Base-by-base conservation (phyloP, 2,329 filamentous ascomycete species). In the Corniculantispora saksenae region DNA sequence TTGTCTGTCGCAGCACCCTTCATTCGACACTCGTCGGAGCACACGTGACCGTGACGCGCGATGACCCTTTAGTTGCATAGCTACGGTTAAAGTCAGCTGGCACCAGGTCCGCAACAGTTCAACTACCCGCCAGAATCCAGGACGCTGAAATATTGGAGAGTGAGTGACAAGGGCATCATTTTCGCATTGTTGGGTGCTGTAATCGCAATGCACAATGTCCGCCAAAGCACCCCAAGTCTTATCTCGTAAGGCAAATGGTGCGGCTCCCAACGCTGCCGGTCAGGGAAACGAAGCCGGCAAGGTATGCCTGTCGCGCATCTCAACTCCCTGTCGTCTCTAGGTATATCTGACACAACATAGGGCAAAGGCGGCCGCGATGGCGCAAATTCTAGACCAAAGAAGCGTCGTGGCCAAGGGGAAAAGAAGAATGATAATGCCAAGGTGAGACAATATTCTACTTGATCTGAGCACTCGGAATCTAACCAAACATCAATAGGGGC, bases 191-290 rank as follows among this genome's bases (percentile, higher is more conserved):
- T 65, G 63, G 66, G 67, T 17, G 47, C 35, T 56, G 47, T 27
- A 27, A 25, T 51, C 40, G 60, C 38, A 47, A 76, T 76, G 76
- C 75, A 70, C 72, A 69, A 79, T 79, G 77, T 76, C 77, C 68
- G 68, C 72, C 63, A 70, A 72, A 67, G 67, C 74, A 66, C 75
- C 77, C 45, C 74, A 78, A 71, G 71, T 77, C 69, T 70, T 77
- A 69, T 70, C 75, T 68, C 75, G 76, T 67, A 75, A 72, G 74
- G 67, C 75, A 66, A 77, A 78, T 66, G 77, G 75, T 66, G 66
- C 70, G 61, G 66, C 70, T 64, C 69, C 71, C 53, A 60, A 67
- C 38, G 61, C 70, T 51, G 57, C 69, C 45, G 69, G 68, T 66
- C 72, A 73, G 66, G 66, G 69, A 17, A 69, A 69, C 59, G 75